Evolutionary conservation across 2,329 filamentous ascomycete genomes (phyloP).

Genomic region (Huntiella moniliformis): DNA sequence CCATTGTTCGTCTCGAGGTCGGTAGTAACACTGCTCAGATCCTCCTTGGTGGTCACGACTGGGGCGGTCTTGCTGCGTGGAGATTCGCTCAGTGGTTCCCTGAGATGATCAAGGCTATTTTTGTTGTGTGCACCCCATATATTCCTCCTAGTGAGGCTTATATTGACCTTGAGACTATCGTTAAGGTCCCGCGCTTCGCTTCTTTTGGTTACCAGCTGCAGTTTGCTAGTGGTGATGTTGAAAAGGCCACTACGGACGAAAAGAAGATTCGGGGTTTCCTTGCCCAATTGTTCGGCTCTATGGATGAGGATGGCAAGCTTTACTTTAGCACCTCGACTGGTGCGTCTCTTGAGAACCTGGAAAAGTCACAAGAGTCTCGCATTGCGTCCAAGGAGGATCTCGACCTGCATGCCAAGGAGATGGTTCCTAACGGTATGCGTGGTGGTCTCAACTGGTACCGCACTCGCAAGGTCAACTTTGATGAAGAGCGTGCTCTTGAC

Average conservation of each 20-base stretch:
- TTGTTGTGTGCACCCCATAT: slow-evolving; percentile 68
- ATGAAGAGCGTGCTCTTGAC: slow-evolving; percentile 49
- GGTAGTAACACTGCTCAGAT: slow-evolving; percentile 31
- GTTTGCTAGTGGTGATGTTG: slow-evolving; percentile 48
- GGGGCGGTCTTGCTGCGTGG: slow-evolving; percentile 67
- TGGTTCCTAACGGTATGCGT: slow-evolving; percentile 50
- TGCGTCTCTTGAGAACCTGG: slow-evolving; percentile 38
- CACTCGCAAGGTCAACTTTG: slow-evolving; percentile 49
- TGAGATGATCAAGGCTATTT: slow-evolving; percentile 51
- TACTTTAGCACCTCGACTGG: slow-evolving; percentile 40
- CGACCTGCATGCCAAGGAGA: slow-evolving; percentile 59
- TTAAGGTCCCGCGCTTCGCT: slow-evolving; percentile 33
- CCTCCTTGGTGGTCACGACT: slow-evolving; percentile 82
- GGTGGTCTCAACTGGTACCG: slow-evolving; percentile 86
- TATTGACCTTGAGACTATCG: slow-evolving; percentile 38
- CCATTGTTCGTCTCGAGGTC: slow-evolving; percentile 40
- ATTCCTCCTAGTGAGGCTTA: slow-evolving; percentile 32
- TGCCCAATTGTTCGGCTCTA: slow-evolving; percentile 47
- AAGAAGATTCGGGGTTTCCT: slow-evolving; percentile 52
- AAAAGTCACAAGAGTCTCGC: slow-evolving; percentile 39
- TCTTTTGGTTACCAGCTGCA: slow-evolving; percentile 77
- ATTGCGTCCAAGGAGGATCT: slow-evolving; percentile 51
- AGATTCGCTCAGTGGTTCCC: slow-evolving; percentile 57
- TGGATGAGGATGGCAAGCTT: background rate
- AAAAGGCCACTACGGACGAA: slow-evolving; percentile 36